Evolutionary conservation across 345 rosid genomes (phyloP), one percentile per base, ranked within the genome.

Genomic region (Aquilaria malaccensis): DNA sequence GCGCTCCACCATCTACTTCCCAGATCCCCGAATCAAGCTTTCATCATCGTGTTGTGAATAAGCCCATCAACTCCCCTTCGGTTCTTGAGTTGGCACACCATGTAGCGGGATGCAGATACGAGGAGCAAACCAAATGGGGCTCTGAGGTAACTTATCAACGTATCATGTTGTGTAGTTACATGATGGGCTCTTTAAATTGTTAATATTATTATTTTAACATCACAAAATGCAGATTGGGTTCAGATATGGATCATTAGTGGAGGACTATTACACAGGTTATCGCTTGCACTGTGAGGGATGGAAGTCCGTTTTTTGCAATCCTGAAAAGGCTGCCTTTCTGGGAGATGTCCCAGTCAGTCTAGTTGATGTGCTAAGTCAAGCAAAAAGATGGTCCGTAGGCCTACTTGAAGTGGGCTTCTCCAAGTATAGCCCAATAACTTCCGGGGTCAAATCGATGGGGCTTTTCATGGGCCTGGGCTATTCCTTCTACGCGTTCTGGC

Each of bases 61-160:
- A 72, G 11, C 70, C 85, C 11, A 72, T 83, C 9, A 70, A 54
- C 0, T 66, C 78, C 0, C 58, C 49, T n/a, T 46, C 74, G 12
- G 45, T 66, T 52, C 29, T 80, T 68, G 77, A 66, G 10, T n/a
- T 79, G 70, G 92, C 92, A 11, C 74, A 77, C 31, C 61, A 61
- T 2, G 96, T 86, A 3, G 82, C 88, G 4, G 63, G 80, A 9
- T 81, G 85, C 68, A 56, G 64, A 46, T 88, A 69, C 56, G 98
- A 88, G 72, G 54, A 45, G 43, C 70, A 75, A 11, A 75, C 96
- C 29, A 10, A 56, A 2, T 91, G 98, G 98, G 98, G 98, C n/a
- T 71, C 74, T 0, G 73, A 79, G 83, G 98, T 83, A 66, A 70
- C 52, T 11, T 47, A 11, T 41, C 1, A 30, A n/a, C 30, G 41